Percentiles rank a stretch among this genome's conserved stretches.
Evolutionary conservation across 2,329 filamentous ascomycete species (phyloP).

Genomic region (Fusarium xylarioides): DNA sequence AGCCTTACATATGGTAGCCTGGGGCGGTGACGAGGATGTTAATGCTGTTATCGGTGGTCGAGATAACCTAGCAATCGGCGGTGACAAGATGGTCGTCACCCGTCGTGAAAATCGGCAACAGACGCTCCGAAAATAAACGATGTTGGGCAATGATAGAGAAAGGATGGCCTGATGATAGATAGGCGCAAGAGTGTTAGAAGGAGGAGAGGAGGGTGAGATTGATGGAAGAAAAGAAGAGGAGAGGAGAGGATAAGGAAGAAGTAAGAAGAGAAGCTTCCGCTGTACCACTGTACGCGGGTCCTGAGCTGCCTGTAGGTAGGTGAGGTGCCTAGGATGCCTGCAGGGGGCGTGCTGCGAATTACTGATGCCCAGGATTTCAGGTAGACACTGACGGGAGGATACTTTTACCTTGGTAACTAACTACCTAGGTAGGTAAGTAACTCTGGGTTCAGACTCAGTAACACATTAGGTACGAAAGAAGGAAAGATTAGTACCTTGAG

Average conservation of each 20-base stretch:
- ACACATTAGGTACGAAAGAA: background rate
- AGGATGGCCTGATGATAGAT: background rate
- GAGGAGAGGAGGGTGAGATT: conserved; percentile 16
- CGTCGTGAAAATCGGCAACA: conserved; percentile 16
- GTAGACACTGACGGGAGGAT: background rate
- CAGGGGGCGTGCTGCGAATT: conserved; percentile 18
- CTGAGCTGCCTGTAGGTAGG: conserved; percentile 13
- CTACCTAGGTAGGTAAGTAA: background rate
- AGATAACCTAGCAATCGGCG: conserved; percentile 39
- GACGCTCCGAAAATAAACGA: background rate
- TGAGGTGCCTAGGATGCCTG: background rate
- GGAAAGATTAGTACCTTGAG: conserved; percentile 1
- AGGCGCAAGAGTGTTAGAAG: conserved; percentile 1
- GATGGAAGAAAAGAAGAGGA: conserved; percentile 26
- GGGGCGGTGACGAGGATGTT: conserved; percentile 41
- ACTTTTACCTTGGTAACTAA: background rate
- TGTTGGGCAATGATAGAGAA: conserved; percentile 1
- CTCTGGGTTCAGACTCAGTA: conserved; percentile 6
- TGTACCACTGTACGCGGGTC: conserved; percentile 18
- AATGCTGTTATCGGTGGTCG: conserved; percentile 36
- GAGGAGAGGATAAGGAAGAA: conserved; percentile 31
- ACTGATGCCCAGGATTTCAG: conserved; percentile 13
- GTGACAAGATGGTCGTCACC: conserved; percentile 39
- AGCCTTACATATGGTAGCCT: conserved; percentile 36
- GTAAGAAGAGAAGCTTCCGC: conserved; percentile 30